Base-by-base conservation (phyloP, 2,329 filamentous ascomycete species). In the Aspergillus sp. region DNA sequence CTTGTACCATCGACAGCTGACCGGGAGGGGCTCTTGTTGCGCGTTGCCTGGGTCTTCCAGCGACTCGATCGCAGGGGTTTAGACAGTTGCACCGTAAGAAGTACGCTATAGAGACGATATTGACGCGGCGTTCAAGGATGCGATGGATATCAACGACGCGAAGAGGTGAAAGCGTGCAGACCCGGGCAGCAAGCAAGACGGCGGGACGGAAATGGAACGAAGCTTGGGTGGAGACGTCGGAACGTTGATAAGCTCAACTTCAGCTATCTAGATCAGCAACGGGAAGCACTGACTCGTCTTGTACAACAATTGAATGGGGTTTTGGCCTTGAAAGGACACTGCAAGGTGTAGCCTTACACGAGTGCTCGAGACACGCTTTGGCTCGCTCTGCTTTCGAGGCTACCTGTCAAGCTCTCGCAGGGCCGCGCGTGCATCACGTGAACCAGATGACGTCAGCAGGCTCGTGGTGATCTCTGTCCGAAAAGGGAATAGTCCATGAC, bases 341-440 rank as follows among this genome's bases (percentile, higher is more conserved):
- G 15, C n/a, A 8, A n/a, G 23, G 23, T 15, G 14, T 46, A 12
- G n/a, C 44, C 12, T 46, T 46, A 25, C 44, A 31, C 44, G 27
- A 17, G 23, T n/a, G 3, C 25, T 31, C 14, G 15, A 46, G 14
- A 15, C 44, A 9, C 7, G n/a, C n/a, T 9, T 4, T n/a, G 15
- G 6, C n/a, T 44, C 21, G 11, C 41, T 25, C 44, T n/a, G 23
- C 23, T n/a, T 31, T 31, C 25, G 23, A 23, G 33, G 11, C 15
- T 37, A 15, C 33, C 35, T 31, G 8, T 43, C 23, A 31, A 46
- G 23, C 41, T 44, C 11, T 37, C 12, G 15, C 17, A 25, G 21
- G 51, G 39, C 43, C 31, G 46, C 46, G 46, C 11, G 46, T 49
- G 47, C 19, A 45, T 55, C 52, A 55, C 52, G 52, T 55, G 52